A percentile compares a stretch with the other conserved stretches of the same genome.
Conservation (phyloP, 345 rosid genomes). For the Eucalyptus microcorys region DNA sequence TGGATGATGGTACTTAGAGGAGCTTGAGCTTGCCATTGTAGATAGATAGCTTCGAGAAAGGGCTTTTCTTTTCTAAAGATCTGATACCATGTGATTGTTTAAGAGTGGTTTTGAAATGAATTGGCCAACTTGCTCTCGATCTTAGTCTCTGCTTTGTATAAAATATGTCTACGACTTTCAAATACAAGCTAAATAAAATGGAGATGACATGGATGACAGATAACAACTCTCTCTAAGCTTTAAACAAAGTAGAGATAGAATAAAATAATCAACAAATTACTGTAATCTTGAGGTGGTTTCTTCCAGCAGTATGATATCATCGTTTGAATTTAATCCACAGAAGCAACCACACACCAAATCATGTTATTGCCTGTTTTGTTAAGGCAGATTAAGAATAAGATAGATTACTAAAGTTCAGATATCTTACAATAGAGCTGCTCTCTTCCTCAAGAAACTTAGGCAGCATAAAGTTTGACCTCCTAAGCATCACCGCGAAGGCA, state of each 20-base stretch:
- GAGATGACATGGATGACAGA: neutral
- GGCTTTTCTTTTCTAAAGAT: neutral
- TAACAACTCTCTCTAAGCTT: neutral
- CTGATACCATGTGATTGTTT: neutral
- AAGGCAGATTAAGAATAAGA: neutral
- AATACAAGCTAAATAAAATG: neutral
- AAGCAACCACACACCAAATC: neutral
- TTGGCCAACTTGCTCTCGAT: neutral
- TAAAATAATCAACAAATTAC: neutral
- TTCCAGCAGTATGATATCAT: neutral
- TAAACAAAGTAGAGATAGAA: neutral
- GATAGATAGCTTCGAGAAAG: neutral
- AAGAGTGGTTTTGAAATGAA: neutral
- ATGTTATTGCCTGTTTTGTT: neutral
- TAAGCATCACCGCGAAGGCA: neutral
- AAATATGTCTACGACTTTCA: neutral
- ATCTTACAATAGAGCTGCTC: neutral
- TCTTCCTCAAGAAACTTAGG: neutral
- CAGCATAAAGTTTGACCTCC: neutral
- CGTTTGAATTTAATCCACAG: neutral
- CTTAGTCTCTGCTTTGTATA: neutral
- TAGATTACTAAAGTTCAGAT: neutral
- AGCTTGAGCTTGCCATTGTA: neutral
- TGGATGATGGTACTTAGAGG: neutral
- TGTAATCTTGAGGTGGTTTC: neutral